Evolutionary conservation across 495 filamentous ascomycete species (phyloP).

Genomic region (Corynascus novoguineensis): DNA sequence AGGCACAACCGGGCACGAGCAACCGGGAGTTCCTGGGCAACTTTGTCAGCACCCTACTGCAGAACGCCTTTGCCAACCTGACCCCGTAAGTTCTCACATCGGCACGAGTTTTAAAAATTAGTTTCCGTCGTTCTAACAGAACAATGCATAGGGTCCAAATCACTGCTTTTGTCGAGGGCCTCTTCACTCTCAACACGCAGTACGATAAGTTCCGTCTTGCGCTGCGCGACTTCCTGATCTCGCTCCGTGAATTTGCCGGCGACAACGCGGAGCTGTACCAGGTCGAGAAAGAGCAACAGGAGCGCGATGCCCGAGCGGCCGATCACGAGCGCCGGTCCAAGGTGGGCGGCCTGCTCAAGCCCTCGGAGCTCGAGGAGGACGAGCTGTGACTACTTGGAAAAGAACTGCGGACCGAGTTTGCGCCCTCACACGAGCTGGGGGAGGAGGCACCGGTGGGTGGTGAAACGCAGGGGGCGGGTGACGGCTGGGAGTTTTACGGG

Average conservation of each 20-base stretch:
- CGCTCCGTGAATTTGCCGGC: slow-evolving; percentile 91
- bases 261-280: slow-evolving; percentile 91
- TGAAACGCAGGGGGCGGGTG: slow-evolving; percentile 30
- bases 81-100: slow-evolving; percentile 60
- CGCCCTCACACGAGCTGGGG: slow-evolving; percentile 25
- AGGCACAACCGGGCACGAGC: slow-evolving; percentile 71
- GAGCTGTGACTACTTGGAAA: slow-evolving; percentile 80
- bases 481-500: slow-evolving; percentile 51
- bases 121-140: slow-evolving; percentile 41
- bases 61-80: slow-evolving; percentile 88
- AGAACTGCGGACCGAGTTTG: slow-evolving; percentile 58
- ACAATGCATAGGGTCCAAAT: slow-evolving; percentile 76
- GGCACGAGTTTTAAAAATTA: background rate
- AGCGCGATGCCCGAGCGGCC: slow-evolving; percentile 68
- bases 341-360: slow-evolving; percentile 87
- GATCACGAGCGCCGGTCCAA: slow-evolving; percentile 86
- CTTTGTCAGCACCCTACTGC: slow-evolving; percentile 79
- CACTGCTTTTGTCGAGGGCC: slow-evolving; percentile 53
- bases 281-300: slow-evolving; percentile 83
- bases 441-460: slow-evolving; percentile 5
- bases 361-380: slow-evolving; percentile 89
- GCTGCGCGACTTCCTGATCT: slow-evolving; percentile 84
- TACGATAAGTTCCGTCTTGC: slow-evolving; percentile 20
- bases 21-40: slow-evolving; percentile 86
- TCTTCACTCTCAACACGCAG: slow-evolving; percentile 25